phyloP scores from a whole-genome alignment of 441 rosid genomes.

The Aleurites moluccanus region DNA sequence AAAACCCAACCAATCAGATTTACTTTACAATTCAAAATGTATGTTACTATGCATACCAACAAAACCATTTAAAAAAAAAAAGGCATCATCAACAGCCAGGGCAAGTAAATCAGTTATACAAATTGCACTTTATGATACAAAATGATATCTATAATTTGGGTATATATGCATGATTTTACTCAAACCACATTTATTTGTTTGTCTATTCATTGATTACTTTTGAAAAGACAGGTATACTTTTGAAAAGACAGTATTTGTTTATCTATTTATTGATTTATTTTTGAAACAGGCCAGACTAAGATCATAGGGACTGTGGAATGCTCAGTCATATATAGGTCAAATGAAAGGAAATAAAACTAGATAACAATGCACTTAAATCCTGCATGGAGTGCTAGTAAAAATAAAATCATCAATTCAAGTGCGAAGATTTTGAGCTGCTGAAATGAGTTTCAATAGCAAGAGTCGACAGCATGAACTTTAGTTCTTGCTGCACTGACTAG shows the following conservation, averaged over 20 bases:
- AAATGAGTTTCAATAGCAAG: neutral
- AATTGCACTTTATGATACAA: neutral
- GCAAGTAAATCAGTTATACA: neutral
- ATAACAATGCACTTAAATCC: neutral
- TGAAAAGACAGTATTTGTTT: neutral
- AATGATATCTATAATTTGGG: neutral
- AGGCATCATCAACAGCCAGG: neutral
- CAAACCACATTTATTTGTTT: neutral
- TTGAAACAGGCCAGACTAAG: neutral
- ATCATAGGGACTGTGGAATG: neutral
- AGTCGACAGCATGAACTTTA: neutral
- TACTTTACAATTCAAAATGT: neutral
- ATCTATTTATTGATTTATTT: too few relatives aligned
- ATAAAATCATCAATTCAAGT: too few relatives aligned
- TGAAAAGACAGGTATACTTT: too few relatives aligned
- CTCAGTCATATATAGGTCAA: neutral
- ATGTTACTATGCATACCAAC: neutral
- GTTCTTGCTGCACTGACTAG: neutral
- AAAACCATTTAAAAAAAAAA: neutral
- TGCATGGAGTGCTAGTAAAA: neutral
- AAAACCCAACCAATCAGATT: neutral
- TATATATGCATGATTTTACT: neutral
- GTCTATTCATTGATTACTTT: neutral
- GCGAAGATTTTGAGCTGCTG: neutral
- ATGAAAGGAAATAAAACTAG: neutral